A percentile compares a stretch with the other conserved stretches of the same genome.
These are phyloP conservation scores for Paramecium caudatum DNA, from an alignment of 73 alveolate species.

Conservation along the genomic window DNA sequence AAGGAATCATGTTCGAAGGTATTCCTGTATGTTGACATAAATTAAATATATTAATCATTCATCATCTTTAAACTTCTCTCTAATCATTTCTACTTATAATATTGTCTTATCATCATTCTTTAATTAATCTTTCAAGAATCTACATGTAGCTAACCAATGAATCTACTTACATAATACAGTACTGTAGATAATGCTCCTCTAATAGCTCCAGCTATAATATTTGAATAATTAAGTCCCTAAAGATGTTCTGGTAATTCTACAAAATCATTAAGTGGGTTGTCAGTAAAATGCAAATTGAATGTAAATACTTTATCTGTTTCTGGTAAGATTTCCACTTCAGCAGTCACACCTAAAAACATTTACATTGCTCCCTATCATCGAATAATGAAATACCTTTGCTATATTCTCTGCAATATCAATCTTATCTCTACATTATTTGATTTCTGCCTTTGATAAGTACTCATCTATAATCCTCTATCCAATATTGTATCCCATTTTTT, in stretches of 20 bases:
- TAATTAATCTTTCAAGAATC: constrained; percentile 60
- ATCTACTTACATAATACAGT: constrained; percentile 22
- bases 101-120: constrained; percentile 73
- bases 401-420: constrained; percentile 73
- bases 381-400: constrained; percentile 61
- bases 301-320: constrained; percentile 66
- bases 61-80: constrained; percentile 76
- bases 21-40: constrained; percentile 39
- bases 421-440: constrained; percentile 67
- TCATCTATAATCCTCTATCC: constrained; percentile 75
- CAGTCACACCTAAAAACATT: constrained; percentile 75
- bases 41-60: constrained; percentile 70
- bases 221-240: constrained; percentile 68
- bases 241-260: constrained; percentile 77
- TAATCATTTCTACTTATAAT: constrained; percentile 62
- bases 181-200: constrained; percentile 75
- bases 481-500: constrained; percentile 75
- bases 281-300: constrained; percentile 62
- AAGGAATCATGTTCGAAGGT: constrained; percentile 52
- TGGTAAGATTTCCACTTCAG: constrained; percentile 66
- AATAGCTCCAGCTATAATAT: constrained; percentile 74
- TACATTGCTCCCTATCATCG: constrained; percentile 59
- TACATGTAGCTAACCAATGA: constrained; percentile 64
- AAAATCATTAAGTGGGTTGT: constrained; percentile 75
- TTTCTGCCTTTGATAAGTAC: constrained; percentile 69